Conservation (phyloP, 2,329 filamentous ascomycete species). For the Paraphaeosphaeria sporulosa region DNA sequence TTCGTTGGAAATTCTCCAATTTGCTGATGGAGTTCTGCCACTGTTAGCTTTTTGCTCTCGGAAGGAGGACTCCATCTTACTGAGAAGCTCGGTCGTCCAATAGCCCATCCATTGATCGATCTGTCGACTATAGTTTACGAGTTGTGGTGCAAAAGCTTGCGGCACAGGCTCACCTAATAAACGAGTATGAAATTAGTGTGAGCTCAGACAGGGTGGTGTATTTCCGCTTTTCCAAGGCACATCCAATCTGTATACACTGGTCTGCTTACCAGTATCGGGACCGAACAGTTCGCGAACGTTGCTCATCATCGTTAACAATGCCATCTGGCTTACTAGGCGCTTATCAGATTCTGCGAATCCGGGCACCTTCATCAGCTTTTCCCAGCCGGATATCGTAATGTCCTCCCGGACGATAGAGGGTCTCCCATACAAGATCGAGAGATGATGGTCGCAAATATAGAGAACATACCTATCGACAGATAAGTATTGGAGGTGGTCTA, state of each 20-base stretch:
- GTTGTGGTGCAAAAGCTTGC: constrained; percentile 60
- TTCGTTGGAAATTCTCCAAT: constrained; percentile 60
- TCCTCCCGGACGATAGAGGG: constrained; percentile 67
- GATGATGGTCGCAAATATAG: constrained; percentile 72
- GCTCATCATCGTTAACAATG: constrained; percentile 65
- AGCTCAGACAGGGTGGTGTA: too few relatives aligned
- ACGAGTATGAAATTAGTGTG: too few relatives aligned
- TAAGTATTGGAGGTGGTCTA: neutral
- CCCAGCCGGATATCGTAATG: constrained; percentile 64
- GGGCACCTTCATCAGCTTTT: constrained; percentile 62
- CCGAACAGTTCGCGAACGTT: constrained; percentile 64
- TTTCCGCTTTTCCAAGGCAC: too few relatives aligned
- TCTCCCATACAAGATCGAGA: constrained; percentile 68
- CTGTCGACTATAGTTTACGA: constrained; percentile 49
- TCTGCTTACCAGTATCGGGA: constrained; percentile 55
- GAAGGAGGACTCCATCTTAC: constrained; percentile 40
- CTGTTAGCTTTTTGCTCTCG: constrained; percentile 25
- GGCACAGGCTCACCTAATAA: constrained; percentile 53
- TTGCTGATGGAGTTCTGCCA: constrained; percentile 52
- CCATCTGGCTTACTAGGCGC: constrained; percentile 65
- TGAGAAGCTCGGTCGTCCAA: constrained; percentile 54
- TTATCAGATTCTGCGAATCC: constrained; percentile 63
- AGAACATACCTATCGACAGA: neutral
- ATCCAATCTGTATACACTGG: too few relatives aligned
- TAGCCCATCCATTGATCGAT: constrained; percentile 62